Evolutionary conservation across 768 basidiomycete genomes (phyloP).

Genomic region (Astraeus odoratus): DNA sequence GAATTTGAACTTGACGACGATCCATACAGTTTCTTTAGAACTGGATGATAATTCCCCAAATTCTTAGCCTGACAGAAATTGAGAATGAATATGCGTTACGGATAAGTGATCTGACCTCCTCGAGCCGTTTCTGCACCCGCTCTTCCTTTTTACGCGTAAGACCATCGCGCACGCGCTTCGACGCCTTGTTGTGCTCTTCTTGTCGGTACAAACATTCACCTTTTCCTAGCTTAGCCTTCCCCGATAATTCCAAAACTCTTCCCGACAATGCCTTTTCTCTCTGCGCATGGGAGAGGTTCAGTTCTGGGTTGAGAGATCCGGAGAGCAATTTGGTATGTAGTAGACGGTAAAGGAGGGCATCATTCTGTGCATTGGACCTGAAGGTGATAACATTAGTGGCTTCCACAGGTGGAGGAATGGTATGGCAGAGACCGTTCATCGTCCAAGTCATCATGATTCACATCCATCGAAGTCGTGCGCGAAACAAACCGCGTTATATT

Average conservation of each 20-base stretch:
- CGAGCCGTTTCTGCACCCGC: constrained; percentile 45
- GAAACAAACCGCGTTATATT: constrained; percentile 37
- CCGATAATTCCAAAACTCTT: constrained; percentile 67
- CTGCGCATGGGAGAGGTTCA: constrained; percentile 58
- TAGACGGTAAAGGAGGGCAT: constrained; percentile 68
- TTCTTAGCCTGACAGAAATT: constrained; percentile 59
- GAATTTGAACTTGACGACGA: constrained; percentile 19
- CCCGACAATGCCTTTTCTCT: constrained; percentile 71
- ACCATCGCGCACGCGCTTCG: constrained; percentile 68
- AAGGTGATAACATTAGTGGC: neutral
- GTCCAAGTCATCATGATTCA: constrained; percentile 37
- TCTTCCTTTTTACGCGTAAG: constrained; percentile 55
- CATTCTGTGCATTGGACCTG: constrained; percentile 73
- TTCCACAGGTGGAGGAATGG: neutral
- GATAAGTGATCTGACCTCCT: constrained; percentile 50
- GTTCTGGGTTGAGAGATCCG: constrained; percentile 57
- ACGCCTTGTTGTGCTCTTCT: constrained; percentile 61
- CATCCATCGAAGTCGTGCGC: constrained; percentile 11
- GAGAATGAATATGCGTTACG: constrained; percentile 1
- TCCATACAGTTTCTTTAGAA: constrained; percentile 62
- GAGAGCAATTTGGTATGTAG: constrained; percentile 77
- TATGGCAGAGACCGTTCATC: constrained; percentile 43
- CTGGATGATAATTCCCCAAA: constrained; percentile 78
- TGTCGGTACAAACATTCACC: constrained; percentile 59
- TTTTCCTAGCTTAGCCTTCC: constrained; percentile 62